phyloP scores from a whole-genome alignment of 2,329 filamentous ascomycete genomes.

The Cadophora sp. region DNA sequence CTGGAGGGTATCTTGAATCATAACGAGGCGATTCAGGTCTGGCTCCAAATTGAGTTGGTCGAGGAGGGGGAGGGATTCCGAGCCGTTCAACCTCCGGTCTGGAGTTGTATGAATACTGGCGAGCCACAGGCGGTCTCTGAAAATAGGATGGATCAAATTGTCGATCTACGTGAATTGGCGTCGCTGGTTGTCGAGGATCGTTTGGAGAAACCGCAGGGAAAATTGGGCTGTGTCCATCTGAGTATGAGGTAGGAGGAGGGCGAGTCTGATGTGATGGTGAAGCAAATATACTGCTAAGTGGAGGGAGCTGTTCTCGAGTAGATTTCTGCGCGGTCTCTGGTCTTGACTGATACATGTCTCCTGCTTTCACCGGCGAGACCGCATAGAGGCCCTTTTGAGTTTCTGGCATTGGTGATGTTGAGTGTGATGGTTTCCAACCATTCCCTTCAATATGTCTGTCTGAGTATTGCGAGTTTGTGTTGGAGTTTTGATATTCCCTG shows the following conservation, averaged over 20 bases:
- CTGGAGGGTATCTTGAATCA: constrained; percentile 34
- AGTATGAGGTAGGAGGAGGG: constrained; percentile 41
- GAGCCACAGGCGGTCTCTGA: constrained; percentile 34
- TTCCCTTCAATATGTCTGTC: constrained; percentile 31
- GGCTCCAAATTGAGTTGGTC: constrained; percentile 22
- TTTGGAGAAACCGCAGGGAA: constrained; percentile 40
- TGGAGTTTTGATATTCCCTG: constrained; percentile 28
- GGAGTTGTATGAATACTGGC: constrained; percentile 35
- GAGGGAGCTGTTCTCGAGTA: constrained; percentile 43
- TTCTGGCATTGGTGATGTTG: constrained; percentile 38
- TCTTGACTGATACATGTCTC: constrained; percentile 38
- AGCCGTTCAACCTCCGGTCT: constrained; percentile 40
- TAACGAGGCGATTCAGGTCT: constrained; percentile 43
- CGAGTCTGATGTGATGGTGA: constrained; percentile 34
- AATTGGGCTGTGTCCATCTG: constrained; percentile 42
- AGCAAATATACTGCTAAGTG: constrained; percentile 45
- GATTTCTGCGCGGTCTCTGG: constrained; percentile 34
- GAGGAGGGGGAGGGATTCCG: constrained; percentile 39
- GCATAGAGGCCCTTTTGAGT: constrained; percentile 29
- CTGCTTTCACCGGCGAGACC: constrained; percentile 29
- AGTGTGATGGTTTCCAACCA: constrained; percentile 31
- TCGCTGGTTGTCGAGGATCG: constrained; percentile 38
- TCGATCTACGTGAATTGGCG: constrained; percentile 39
- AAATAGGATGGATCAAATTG: constrained; percentile 40
- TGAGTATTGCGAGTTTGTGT: constrained; percentile 23